Base-by-base conservation (phyloP, 805 yeast species). In the Hanseniaspora pseudoguilliermondii region DNA sequence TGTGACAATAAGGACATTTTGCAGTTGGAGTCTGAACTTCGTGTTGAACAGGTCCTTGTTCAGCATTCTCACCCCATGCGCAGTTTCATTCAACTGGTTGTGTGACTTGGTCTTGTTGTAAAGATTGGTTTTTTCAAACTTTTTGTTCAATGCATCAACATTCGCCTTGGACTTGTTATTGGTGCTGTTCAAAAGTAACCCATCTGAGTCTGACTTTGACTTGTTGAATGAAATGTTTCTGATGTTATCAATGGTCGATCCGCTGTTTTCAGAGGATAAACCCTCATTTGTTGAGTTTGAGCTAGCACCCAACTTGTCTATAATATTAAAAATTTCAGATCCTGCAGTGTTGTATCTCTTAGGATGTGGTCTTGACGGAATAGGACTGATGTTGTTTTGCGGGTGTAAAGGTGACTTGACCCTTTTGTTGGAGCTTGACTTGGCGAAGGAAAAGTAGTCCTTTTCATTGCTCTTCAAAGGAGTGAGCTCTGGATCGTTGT, bases 1-100 rank as follows among this genome's bases (percentile, higher is more conserved):
- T n/a, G 96, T 88, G 20, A 89, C 89, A 15, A 88, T 79, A 80
- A 88, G 76, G 20, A 88, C 79, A 18, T 86, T 80, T 47, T 77
- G 76, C 20, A 85, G 81, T 55, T 83, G 82, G 21, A 88, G 68
- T 61, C 81, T 82, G 29, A 88, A 81, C 4, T 85, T 83, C 3
- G 90, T 86, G 60, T 80, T 79, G 54, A 81, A 75, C 40, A 86
- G 69, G 65, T 83, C 83, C 59, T 81, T 82, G n/a, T 86, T 84
- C 58, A 86, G 71, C 72, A 82, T 75, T 47, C 93, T 74, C 7
- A 86, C 90, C 2, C 88, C 89, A 65, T 84, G 84, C 4, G 89
- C 93, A 9, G 91, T 83, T 59, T 85, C 83, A 2, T 89, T 86
- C 61, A 84, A 70, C 63, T 84, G 84, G 9, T 86, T 82, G 67